Base-by-base conservation (phyloP, 2,329 filamentous ascomycete species). In the Anthostomella pinea region DNA sequence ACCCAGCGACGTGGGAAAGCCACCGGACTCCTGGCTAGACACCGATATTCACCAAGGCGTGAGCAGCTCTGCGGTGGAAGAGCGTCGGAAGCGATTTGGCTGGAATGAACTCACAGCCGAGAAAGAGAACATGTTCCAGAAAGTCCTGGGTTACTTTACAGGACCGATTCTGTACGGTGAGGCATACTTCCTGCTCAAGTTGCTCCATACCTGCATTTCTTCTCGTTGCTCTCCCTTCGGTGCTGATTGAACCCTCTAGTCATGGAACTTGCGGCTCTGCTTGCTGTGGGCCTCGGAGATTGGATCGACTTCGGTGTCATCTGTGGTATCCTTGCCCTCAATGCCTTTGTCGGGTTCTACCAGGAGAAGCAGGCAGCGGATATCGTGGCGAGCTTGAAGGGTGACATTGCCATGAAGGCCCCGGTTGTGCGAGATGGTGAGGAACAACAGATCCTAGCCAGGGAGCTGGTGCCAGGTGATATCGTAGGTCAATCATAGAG, bases 301-400 rank as follows among this genome's bases (percentile, higher is more conserved):
- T 87, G 83, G 83, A 75, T 86, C 48, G 83, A 88, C 69, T 75
- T 87, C 51, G 83, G 82, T 75, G 81, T 88, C 62, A 87, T 87
- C 61, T 77, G 82, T 54, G 83, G 76, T 70, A 87, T 88, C 64
- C 69, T 88, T 38, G 53, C 82, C 58, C 79, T 88, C 46, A 88
- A 88, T 68, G 83, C 83, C 49, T 68, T 81, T 47, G 83, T 87
- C 62, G 83, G 83, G 70, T 87, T 83, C 78, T 87, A 87, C 64
- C 83, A 87, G 63, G 83, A 87, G 67, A 87, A 87, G 70, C 83
- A 87, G 66, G 83, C 83, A 53, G 83, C 82, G 50, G 83, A 87
- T 65, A 82, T 87, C 56, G 83, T 86, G 55, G 83, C 83, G 38
- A 78, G 71, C 46, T 68, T 87, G 45, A 87, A 87, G 71, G 83